Conservation (phyloP, 805 yeast species). For the Wickerhamiella kurtzmanii region DNA sequence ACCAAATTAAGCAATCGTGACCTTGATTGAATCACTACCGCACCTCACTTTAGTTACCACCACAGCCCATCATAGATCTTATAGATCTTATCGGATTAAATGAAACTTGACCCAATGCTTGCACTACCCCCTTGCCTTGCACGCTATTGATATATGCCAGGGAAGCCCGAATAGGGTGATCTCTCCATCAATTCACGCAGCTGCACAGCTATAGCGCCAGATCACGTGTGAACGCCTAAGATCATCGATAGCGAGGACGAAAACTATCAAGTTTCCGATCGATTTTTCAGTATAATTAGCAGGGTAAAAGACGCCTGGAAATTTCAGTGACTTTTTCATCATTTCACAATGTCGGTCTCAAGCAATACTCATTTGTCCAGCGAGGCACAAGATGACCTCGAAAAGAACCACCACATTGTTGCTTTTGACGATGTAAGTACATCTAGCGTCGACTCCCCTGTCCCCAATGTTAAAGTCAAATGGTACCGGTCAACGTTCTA, state of each 20-base stretch:
- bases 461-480: not conserved
- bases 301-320: too few species aligned
- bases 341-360: not conserved
- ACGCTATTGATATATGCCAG: too few species aligned
- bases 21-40: too few species aligned
- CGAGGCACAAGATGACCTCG: not conserved
- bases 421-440: not conserved
- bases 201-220: not conserved
- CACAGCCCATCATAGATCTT: too few species aligned
- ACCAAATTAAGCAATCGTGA: too few species aligned
- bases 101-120: too few species aligned
- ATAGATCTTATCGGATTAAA: too few species aligned
- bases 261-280: not conserved
- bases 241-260: not conserved
- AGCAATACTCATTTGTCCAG: not conserved
- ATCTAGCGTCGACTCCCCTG: not conserved
- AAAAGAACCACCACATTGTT: not conserved
- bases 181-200: too few species aligned
- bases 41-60: too few species aligned
- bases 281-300: not conserved
- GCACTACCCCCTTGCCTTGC: too few species aligned
- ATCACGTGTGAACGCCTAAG: not conserved
- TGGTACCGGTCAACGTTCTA: slow-evolving; percentile 15
- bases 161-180: too few species aligned
- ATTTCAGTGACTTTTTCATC: too few species aligned